Base-by-base conservation (phyloP, 352 stramenopile species). In the Globisporangium abappressorium region DNA sequence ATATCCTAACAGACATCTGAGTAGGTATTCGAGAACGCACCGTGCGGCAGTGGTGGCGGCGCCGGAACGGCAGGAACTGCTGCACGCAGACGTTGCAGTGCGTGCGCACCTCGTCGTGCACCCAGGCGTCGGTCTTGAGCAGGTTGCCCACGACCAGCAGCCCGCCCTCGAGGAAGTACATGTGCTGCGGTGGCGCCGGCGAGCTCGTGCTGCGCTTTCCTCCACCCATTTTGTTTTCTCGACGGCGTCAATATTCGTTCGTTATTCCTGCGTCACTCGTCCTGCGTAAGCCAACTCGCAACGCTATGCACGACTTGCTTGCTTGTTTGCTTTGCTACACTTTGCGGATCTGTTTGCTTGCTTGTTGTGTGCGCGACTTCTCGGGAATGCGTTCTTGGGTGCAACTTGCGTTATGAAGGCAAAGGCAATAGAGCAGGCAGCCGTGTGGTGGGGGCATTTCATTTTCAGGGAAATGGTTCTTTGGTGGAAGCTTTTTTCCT, bases 31-130 rank as follows among this genome's bases (percentile, higher is more conserved):
- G 9, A 36, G 26, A 62, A 62, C 69, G 26, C 51, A 83, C 76
- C 65, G 86, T 92, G 59, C 86, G 84, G 58, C 86, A 94, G 70
- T 94, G 86, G 60, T 92, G 84, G 46, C 86, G 82, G 18, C 84
- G 81, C 20, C 84, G 84, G 56, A 94, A 92, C 8, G 86, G 80
- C 41, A 91, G 70, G 71, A 94, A 94, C 62, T 92, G 84, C 80
- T 92, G 83, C 34, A 93, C 74, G 68, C 86, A 94, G 49, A 92
- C 79, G 64, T 81, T 94, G 77, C 86, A 94, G 67, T 93, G 86
- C 20, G 82, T 90, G 28, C 84, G 81, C 46, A 84, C 69, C 22
- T 83, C 77, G 70, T 94, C 84, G 34, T 89, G 72, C 14, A 94
- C 71, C 86, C 86, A 94, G 9, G 71, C 71, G 49, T 91, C 80